phyloP scores from a whole-genome alignment of 2,329 filamentous ascomycete species.

The Stagonosporopsis rhizophila region DNA sequence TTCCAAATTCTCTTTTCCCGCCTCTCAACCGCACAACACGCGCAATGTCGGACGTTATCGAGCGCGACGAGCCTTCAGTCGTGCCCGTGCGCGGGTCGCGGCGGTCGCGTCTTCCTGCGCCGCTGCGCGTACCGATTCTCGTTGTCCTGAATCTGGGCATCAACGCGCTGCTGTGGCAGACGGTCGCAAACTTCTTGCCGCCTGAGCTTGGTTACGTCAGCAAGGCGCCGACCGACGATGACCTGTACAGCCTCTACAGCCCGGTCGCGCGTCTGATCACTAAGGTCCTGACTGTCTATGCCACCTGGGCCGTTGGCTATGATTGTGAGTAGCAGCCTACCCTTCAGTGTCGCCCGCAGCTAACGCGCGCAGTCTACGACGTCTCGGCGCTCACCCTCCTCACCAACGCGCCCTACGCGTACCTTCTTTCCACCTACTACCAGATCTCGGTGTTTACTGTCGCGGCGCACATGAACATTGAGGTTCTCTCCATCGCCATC shows the following conservation, averaged over 20 bases:
- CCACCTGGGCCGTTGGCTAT: slow-evolving; percentile 77
- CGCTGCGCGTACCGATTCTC: slow-evolving; percentile 52
- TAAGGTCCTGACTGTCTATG: slow-evolving; percentile 70
- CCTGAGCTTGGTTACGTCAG: slow-evolving; percentile 73
- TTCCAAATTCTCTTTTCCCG: not conserved
- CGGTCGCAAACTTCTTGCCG: slow-evolving; percentile 65
- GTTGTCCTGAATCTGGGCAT: slow-evolving; percentile 66
- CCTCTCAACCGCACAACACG: slow-evolving; percentile 3
- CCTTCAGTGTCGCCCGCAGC: not conserved
- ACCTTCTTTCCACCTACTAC: slow-evolving; percentile 82
- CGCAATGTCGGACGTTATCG: slow-evolving; percentile 38
- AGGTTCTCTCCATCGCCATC: slow-evolving; percentile 71
- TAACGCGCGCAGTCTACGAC: slow-evolving; percentile 46
- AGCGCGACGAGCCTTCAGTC: slow-evolving; percentile 38
- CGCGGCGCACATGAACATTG: slow-evolving; percentile 68
- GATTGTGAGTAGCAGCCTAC: slow-evolving; percentile 64
- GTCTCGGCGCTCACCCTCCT: slow-evolving; percentile 61
- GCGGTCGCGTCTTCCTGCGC: slow-evolving; percentile 44
- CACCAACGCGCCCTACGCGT: slow-evolving; percentile 76
- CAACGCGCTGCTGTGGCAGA: slow-evolving; percentile 69
- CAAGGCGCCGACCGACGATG: slow-evolving; percentile 65
- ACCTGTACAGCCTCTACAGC: slow-evolving; percentile 57
- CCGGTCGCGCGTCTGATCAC: slow-evolving; percentile 62
- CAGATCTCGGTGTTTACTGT: slow-evolving; percentile 68
- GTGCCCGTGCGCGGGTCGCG: slow-evolving; percentile 33